Conservation (phyloP, 441 rosid genomes). For the Heliophila coronopifolia region DNA sequence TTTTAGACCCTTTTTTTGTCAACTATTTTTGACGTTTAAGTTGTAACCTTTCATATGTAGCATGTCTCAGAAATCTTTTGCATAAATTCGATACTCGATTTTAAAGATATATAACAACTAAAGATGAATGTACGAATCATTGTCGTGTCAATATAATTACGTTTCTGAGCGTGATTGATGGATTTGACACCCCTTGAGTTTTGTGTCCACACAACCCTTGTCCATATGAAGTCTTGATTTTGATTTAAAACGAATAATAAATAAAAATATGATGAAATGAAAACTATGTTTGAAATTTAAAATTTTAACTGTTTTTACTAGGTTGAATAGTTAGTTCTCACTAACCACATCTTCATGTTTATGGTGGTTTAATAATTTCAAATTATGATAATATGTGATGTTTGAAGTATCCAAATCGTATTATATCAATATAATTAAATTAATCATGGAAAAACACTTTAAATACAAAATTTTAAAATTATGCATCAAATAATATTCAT, state of each 20-base stretch:
- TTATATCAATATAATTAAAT: background rate
- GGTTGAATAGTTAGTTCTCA: constrained; percentile 1
- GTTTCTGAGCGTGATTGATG: constrained; percentile 26
- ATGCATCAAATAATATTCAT: background rate
- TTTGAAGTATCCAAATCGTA: background rate
- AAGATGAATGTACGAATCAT: constrained; percentile 20
- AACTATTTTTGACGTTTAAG: too few relatives aligned
- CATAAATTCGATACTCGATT: constrained; percentile 7
- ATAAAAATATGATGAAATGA: background rate
- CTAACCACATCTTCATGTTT: constrained; percentile 6
- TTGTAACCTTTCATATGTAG: constrained; percentile 13
- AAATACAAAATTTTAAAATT: background rate
- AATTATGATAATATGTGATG: background rate
- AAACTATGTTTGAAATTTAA: background rate
- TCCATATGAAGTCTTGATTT: constrained; percentile 14
- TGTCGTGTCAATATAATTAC: constrained; percentile 35
- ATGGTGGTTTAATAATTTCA: background rate
- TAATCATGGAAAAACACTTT: background rate
- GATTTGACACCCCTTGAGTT: constrained; percentile 25
- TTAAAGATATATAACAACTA: constrained; percentile 19
- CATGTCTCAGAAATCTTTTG: constrained; percentile 21
- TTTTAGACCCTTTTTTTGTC: too few relatives aligned
- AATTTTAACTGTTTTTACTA: background rate
- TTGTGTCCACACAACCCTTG: constrained; percentile 15
- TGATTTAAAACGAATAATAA: background rate